Base-by-base conservation (phyloP, 1,284 basidiomycete genomes). In the Psilocybe mexicana region DNA sequence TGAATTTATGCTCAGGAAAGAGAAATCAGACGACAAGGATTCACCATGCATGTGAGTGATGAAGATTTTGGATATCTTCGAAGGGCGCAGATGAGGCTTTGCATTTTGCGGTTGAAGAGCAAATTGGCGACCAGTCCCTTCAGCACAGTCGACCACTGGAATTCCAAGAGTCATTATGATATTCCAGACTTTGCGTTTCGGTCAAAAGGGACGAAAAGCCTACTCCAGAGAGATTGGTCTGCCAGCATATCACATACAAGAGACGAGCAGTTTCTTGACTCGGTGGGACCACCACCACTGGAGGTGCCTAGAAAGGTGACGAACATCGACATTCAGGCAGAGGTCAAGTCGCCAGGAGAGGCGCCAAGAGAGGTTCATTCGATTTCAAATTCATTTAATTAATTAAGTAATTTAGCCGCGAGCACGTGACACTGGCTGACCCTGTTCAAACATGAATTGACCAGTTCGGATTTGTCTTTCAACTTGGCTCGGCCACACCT, bases 21-120 rank as follows among this genome's bases (percentile, higher is more conserved):
- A 23, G 28, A 14, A 12, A 6, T 44, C 11, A 3, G 43, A 35
- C 30, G 18, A 57, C 73, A 59, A 40, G 18, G n/a, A n/a, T 40
- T 40, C n/a, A 85, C 91, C 85, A 68, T 96, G 94, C 85, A 96
- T 88, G 67, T 96, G 94, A 0, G 94, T 96, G 55, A 96, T 80
- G 72, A 96, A 94, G 40, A 95, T 84, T 65, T 88, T 90, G 11
- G 76, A 76, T 43, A 95, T 79, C 73, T 60, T 80, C 82, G 44
- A 88, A 61, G 30, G 6, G 46, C 18, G 38, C 14, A 40, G 4
- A 33, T 70, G 58, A 25, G 61, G 60, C 12, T 54, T 59, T 38
- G 35, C 26, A 52, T 69, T 68, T 28, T 63, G 56, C 38, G 76
- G 70, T 69, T 81, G 74, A 61, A 78, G 66, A 63, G 76, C 67